Evolutionary conservation across 805 yeast species (phyloP).

Genomic region (Allodekkera sacchari): DNA sequence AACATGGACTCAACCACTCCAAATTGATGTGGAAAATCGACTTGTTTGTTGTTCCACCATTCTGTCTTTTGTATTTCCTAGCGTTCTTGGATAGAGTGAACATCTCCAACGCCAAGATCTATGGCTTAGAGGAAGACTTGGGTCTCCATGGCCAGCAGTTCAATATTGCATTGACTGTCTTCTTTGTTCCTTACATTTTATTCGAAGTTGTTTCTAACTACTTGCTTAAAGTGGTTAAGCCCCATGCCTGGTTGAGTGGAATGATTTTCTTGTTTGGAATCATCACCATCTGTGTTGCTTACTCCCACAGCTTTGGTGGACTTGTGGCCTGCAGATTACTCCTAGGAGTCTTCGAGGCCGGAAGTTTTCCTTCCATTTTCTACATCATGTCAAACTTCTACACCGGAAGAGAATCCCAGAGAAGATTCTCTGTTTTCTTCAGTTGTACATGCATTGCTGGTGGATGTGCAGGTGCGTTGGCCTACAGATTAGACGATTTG

Average conservation of each 20-base stretch:
- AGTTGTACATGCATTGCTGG: constrained; percentile 69
- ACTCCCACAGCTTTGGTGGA: constrained; percentile 48
- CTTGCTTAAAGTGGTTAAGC: constrained; percentile 47
- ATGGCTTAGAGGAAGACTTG: constrained; percentile 54
- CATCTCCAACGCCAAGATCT: constrained; percentile 71
- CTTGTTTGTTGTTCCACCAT: constrained; percentile 65
- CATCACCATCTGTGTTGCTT: constrained; percentile 59
- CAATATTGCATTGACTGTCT: constrained; percentile 57
- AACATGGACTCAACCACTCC: constrained; percentile 43
- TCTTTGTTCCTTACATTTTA: constrained; percentile 61
- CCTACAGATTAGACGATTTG: constrained; percentile 52
- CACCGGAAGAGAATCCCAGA: constrained; percentile 55
- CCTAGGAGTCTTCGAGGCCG: constrained; percentile 61
- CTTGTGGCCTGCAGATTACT: constrained; percentile 56
- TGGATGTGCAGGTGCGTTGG: constrained; percentile 70
- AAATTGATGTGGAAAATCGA: constrained; percentile 59
- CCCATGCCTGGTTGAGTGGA: constrained; percentile 54
- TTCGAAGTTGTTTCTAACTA: constrained; percentile 63
- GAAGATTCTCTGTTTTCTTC: constrained; percentile 62
- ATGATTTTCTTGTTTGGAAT: constrained; percentile 60
- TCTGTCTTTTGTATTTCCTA: constrained; percentile 63
- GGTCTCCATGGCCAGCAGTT: constrained; percentile 49
- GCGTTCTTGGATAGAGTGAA: constrained; percentile 78
- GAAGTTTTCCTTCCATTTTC: constrained; percentile 70
- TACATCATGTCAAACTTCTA: constrained; percentile 63